Evolutionary conservation across 441 rosid genomes (phyloP).

Genomic region (Aleurites moluccanus): DNA sequence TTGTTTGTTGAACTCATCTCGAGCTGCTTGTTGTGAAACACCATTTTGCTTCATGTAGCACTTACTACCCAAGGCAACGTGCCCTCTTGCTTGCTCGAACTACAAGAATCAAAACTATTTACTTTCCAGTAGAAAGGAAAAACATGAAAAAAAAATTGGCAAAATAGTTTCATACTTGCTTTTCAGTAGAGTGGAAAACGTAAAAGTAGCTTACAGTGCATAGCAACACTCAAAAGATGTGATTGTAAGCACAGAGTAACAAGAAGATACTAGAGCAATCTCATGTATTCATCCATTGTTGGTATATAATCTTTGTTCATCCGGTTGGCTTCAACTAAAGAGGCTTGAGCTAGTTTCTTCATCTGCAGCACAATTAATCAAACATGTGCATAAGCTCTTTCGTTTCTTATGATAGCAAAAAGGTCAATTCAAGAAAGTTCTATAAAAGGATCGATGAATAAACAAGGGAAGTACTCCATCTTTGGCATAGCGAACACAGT

Average conservation of each 20-base stretch:
- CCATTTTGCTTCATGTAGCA: slow-evolving; percentile 30
- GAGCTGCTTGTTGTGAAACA: slow-evolving; percentile 22
- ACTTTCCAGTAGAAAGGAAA: too few species aligned
- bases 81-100: slow-evolving; percentile 31
- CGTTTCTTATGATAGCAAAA: background rate
- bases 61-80: slow-evolving; percentile 25
- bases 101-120: background rate
- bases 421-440: background rate
- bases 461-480: slow-evolving; percentile 10
- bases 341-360: slow-evolving; percentile 14
- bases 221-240: background rate
- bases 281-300: slow-evolving; percentile 31
- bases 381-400: too few species aligned
- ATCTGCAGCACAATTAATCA: slow-evolving; percentile 4
- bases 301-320: slow-evolving; percentile 8
- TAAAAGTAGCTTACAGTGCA: too few species aligned
- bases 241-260: slow-evolving; percentile 20
- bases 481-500: slow-evolving; percentile 7
- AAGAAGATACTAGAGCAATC: background rate
- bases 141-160: too few species aligned
- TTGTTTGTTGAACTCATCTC: slow-evolving; percentile 14
- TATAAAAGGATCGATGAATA: background rate
- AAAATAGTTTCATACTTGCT: too few species aligned
- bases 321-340: slow-evolving; percentile 26
- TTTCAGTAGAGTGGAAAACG: too few species aligned